Base-by-base conservation (phyloP, 805 yeast genomes). In the Alloascoidea hylecoeti region DNA sequence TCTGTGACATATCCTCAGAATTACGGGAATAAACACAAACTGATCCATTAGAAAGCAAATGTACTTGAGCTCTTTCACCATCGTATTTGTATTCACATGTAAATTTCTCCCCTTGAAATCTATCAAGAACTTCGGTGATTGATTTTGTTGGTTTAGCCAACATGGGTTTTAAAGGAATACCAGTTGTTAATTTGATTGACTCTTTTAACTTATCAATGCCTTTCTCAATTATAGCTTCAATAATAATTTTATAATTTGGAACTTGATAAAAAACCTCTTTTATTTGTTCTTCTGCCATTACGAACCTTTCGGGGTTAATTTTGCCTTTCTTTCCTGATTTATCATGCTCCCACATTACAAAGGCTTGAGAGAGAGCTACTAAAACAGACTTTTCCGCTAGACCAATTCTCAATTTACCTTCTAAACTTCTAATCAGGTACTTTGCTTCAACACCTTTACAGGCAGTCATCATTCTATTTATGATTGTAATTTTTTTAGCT, bases 81-180 rank as follows among this genome's bases (percentile, higher is more conserved):
- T 92, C 98, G 51, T 92, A 92, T 52, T 92, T 92, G 60, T 88
- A 92, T 55, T 92, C 98, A 55, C 96, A 89, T 0, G 96, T 88
- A 52, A 92, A 92, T 41, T 72, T 72, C 46, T 78, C 79, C 35
- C 78, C 85, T 45, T 80, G 81, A 53, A 92, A 88, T 40, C 94
- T 65, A 53, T 92, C 95, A 43, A 92, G 65, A 1, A 92, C 83
- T 53, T 92, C 98, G n/a, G 81, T 72, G 27, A 92, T 78, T 2
- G 96, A 72, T 52, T 92, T 89, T 0, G 97, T 89, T 2, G 98
- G 98, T 53, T 89, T 92, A 4, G 98, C 98, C 50, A 92, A 71
- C 98, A 92, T 92, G 1, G 98, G 98, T 53, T 88, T 89, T 48
- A 92, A 64, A 0, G 98, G 98, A 3, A 92, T 76, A 1, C 97